Base-by-base conservation (phyloP, 2,329 filamentous ascomycete genomes). In the Fusarium goolgardi region DNA sequence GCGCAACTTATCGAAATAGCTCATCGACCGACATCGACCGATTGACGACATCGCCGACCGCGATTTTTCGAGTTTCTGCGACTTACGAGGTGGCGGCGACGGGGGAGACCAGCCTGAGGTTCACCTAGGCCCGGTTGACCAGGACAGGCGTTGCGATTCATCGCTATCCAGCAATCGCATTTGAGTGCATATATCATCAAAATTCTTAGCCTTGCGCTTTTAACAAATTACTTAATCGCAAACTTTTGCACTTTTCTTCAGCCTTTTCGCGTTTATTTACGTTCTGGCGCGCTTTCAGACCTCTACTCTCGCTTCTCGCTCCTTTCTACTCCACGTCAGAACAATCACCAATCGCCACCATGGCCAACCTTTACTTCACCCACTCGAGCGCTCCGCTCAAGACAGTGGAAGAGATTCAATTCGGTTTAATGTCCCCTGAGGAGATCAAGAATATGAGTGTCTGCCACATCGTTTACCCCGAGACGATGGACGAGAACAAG, bases 361-460 rank as follows among this genome's bases (percentile, higher is more conserved):
- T 99, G 96, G 88, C 95, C 84, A 97, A 96, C 83, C 90, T 95
- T 73, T 90, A 90, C 79, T 97, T 97, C 78, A 86, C 91, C 77
- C 93, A 94, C 82, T 97, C 93, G 79, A 94, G 92, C 87, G 94
- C 92, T 88, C 94, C 94, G 81, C 87, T 98, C 87, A 95, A 96
- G 86, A 97, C 92, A 72, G 94, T 99, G 76, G 91, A 97, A 86
- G 96, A 99, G 86, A 97, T 99, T 75, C 96, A 99, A 85, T 99
- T 99, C 78, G 96, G 96, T 78, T 88, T 99, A 78, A 88, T 99
- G 81, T 97, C 96, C 35, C 96, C 96, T 27, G 96, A 99, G 80
- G 96, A 99, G 84, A 97, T 98, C 82, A 98, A 99, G 85, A 94
- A 91, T 76, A 96, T 98, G 93, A 97, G 94, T 81, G 95, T 98